A percentile compares a stretch with the other conserved stretches of the same genome.
These are phyloP conservation scores for Fusarium sarcochroum DNA, from an alignment of 2,329 filamentous ascomycete genomes.

Conservation along the genomic window DNA sequence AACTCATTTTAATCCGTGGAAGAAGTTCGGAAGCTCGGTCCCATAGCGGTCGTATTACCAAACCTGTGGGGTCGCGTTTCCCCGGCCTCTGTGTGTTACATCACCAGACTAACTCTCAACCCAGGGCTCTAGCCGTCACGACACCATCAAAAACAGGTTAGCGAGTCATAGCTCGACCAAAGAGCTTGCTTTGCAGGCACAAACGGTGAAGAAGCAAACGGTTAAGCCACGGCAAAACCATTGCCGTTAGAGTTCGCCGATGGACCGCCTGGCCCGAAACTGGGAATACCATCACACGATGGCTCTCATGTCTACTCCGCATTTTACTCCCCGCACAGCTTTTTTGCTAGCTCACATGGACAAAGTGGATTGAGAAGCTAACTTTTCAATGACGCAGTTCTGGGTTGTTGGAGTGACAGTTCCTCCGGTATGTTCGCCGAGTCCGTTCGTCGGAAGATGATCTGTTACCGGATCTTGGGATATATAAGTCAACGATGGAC, in stretches of 20 bases:
- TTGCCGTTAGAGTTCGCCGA: conserved; percentile 17
- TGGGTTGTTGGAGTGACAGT: background rate
- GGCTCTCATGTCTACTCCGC: conserved; percentile 22
- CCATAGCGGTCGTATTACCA: conserved; percentile 43
- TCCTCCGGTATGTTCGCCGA: conserved; percentile 3
- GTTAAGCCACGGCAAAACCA: conserved; percentile 25
- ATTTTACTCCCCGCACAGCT: conserved; percentile 15
- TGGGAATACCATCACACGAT: conserved; percentile 40
- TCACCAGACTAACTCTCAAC: conserved; percentile 30
- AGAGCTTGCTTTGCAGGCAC: too few relatives aligned
- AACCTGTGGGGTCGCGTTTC: conserved; percentile 10
- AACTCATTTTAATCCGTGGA: background rate
- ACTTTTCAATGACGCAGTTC: conserved; percentile 34
- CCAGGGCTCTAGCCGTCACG: conserved; percentile 15
- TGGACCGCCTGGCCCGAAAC: conserved; percentile 9
- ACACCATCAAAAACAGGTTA: conserved; percentile 15
- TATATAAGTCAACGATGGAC: conserved; percentile 31
- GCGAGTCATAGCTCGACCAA: conserved; percentile 16
- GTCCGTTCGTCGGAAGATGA: conserved; percentile 3
- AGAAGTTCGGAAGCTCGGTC: conserved; percentile 43
- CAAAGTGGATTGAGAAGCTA: background rate
- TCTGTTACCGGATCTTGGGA: background rate
- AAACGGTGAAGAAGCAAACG: background rate
- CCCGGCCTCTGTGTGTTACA: conserved; percentile 30
- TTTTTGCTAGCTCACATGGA: background rate